A percentile compares a stretch with the other conserved stretches of the same genome.
Evolutionary conservation across 140 eudicot species (phyloP).

Genomic region (Oenanthe javanica): DNA sequence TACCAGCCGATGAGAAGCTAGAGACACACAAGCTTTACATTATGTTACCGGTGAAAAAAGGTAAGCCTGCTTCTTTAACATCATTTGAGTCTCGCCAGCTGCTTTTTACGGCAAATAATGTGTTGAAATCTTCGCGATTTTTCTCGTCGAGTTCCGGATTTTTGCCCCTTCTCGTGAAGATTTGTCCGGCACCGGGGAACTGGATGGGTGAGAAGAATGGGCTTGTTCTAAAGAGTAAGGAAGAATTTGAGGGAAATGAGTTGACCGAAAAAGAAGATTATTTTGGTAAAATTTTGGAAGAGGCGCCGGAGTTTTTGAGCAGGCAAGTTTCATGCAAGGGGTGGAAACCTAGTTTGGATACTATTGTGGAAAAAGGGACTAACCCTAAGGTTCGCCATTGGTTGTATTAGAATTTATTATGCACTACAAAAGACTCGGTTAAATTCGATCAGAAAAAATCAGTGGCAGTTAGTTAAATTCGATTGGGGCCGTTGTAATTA

Average conservation of each 20-base stretch:
- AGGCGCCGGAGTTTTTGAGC: conserved; percentile 48
- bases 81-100: conserved; percentile 44
- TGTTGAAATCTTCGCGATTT: conserved; percentile 31
- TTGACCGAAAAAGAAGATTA: conserved; percentile 9
- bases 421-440: no score
- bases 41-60: conserved; percentile 59
- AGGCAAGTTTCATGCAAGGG: conserved; percentile 64
- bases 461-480: no score
- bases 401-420: conserved; percentile 23
- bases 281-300: conserved; percentile 32
- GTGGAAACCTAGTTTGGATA: conserved; percentile 89
- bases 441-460: no score
- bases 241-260: conserved; percentile 7
- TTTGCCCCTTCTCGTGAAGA: conserved; percentile 56
- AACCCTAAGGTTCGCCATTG: conserved; percentile 50
- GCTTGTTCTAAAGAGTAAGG: conserved; percentile 13
- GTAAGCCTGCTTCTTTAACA: conserved; percentile 36
- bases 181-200: conserved; percentile 30
- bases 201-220: conserved; percentile 8
- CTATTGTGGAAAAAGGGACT: conserved; percentile 55
- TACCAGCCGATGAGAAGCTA: conserved; percentile 63
- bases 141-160: conserved; percentile 32
- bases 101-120: conserved; percentile 27
- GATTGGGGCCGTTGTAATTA: no score
- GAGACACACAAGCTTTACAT: conserved; percentile 50